Conservation (phyloP, 805 yeast genomes). For the Tanozyma kutaoensis region DNA sequence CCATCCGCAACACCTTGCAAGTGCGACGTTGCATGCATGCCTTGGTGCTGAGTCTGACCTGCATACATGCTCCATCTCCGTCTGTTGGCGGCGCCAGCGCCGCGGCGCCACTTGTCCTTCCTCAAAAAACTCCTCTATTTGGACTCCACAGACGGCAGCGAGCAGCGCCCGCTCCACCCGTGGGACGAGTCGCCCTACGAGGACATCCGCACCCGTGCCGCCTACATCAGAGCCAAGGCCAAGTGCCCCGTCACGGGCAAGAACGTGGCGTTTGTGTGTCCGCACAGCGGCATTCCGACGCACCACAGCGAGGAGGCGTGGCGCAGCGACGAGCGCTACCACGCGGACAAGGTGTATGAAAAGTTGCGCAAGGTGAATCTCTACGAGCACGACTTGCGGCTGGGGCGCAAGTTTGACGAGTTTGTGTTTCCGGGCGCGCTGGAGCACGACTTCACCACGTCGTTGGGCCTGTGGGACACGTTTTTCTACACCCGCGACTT, state of each 20-base stretch:
- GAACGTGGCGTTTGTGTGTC: constrained; percentile 78
- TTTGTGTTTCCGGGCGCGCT: constrained; percentile 83
- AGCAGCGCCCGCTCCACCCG: too few relatives aligned
- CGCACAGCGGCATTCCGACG: constrained; percentile 91
- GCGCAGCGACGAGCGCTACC: constrained; percentile 69
- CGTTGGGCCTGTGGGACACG: constrained; percentile 82
- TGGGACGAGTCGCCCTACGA: constrained; percentile 92
- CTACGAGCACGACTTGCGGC: constrained; percentile 88
- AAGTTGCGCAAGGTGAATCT: constrained; percentile 75
- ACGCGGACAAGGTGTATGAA: constrained; percentile 51
- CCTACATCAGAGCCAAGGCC: constrained; percentile 75
- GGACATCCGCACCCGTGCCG: constrained; percentile 84
- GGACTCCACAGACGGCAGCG: constrained; percentile 14
- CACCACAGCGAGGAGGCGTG: constrained; percentile 87
- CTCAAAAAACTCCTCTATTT: constrained; percentile 24
- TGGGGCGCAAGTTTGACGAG: constrained; percentile 91
- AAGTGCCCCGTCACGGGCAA: constrained; percentile 81
- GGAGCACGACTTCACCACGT: constrained; percentile 61
- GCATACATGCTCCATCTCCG: not conserved
- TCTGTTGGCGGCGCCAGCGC: not conserved
- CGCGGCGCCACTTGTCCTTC: constrained; percentile 15
- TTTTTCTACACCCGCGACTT: constrained; percentile 87
- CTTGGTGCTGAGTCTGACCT: not conserved
- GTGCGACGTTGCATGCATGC: not conserved
- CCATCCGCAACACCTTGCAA: not conserved